These are phyloP conservation scores for Stereocaulon alpinum DNA, from an alignment of 495 filamentous ascomycete species.

Conservation along the genomic window DNA sequence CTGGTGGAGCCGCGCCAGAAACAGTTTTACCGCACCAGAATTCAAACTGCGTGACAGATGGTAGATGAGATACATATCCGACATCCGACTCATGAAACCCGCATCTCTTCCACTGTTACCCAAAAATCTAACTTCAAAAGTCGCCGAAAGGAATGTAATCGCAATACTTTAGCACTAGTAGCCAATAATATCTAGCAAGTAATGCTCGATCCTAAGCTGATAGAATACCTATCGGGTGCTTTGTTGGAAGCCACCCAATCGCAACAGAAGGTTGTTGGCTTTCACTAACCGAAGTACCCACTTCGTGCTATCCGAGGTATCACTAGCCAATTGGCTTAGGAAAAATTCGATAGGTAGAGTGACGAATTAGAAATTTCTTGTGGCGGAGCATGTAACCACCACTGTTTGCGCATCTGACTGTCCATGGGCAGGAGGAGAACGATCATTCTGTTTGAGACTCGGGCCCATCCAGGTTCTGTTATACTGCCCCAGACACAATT, in stretches of 20 bases:
- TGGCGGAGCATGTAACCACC: not conserved
- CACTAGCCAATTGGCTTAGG: not conserved
- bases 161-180: not conserved
- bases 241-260: too few relatives aligned
- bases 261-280: too few relatives aligned
- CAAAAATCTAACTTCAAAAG: not conserved
- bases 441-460: not conserved
- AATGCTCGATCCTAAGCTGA: too few relatives aligned
- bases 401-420: slow-evolving; percentile 5
- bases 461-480: not conserved
- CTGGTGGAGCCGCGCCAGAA: not conserved
- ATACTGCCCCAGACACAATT: not conserved
- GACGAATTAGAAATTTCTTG: not conserved
- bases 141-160: not conserved
- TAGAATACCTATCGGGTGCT: too few relatives aligned
- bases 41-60: not conserved
- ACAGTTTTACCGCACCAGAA: not conserved
- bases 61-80: not conserved
- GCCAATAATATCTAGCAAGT: too few relatives aligned
- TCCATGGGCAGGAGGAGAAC: not conserved
- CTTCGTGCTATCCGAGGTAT: too few relatives aligned
- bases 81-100: slow-evolving; percentile 1
- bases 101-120: not conserved
- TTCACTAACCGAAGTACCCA: too few relatives aligned
- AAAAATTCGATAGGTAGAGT: not conserved